Evolutionary conservation across 2,329 filamentous ascomycete species (phyloP), one percentile per base, ranked within the genome.

Genomic region (Rutstroemia sp.): DNA sequence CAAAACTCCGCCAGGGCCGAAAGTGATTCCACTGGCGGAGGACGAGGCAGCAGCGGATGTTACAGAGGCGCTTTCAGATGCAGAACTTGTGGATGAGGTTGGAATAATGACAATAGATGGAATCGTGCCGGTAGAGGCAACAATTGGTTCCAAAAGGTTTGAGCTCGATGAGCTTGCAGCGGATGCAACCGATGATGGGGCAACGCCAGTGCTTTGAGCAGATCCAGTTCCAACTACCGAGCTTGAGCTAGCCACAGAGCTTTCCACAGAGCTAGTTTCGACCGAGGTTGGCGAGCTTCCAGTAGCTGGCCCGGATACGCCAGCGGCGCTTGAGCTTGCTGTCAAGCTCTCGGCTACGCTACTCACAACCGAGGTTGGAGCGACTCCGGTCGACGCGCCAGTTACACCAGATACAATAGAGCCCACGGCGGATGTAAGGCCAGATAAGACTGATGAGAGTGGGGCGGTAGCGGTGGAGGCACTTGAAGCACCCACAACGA

Each of bases 1-100:
- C n/a, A 68, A 39, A 40, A 69, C 57, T 57, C 66, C 66, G 49
- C 65, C 64, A 21, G 67, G 67, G 10, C 62, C 62, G 56, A 69
- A 66, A 7, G 63, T 64, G 45, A 69, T 69, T 25, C 57, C 67
- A 55, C 59, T 58, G 17, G 38, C 46, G 21, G 49, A 57, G 17
- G 62, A 61, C 23, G 52, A 55, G 48, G 48, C n/a, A 30, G 58
- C 52, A 2, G 60, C 46, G 7, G 58, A 47, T 14, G 52, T 52
- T 17, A 48, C 19, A 8, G 52, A 27, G 5, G 55, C n/a, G 16
- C 45, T 16, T 39, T 48, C 36, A n/a, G 46, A 17, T 45, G 40
- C 30, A 16, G 36, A 53, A 4, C 30, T 21, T 4, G 58, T 36
- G 25, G 42, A 49, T 5, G 34, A 19, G 14, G 60, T 63, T 19